Evolutionary conservation across 768 basidiomycete species (phyloP), one percentile per base, ranked within the genome.

Genomic region (Rhodosporidiobolus sp.): DNA sequence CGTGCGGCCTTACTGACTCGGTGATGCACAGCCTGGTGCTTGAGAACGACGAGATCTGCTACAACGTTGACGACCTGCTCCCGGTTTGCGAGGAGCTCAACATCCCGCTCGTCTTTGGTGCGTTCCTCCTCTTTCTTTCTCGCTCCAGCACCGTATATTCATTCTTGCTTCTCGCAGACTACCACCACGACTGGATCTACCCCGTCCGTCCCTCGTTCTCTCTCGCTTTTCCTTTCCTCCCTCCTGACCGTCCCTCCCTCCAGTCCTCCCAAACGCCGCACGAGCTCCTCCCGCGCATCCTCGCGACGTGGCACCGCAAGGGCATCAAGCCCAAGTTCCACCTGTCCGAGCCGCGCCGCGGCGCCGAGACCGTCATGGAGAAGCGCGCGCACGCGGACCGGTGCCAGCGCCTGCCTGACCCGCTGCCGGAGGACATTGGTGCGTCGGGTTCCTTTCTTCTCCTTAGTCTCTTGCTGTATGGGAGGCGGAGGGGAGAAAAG

Each of bases 21-120:
- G 24, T 34, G n/a, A 26, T 20, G 2, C 38, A 7, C 48, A 70
- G 69, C 8, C 61, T 74, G 45, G 70, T 75, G 8, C 69, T 77
- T 32, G 94, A 97, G 81, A 97, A 96, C 71, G 94, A 96, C 75
- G 94, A 97, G 84, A 84, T 96, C 75, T 95, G 92, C 78, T 96
- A 94, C 81, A 91, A 87, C 63, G 89, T 90, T 1, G 91, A 91
- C 71, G 94, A 96, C 66, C 83, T 96, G 19, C 83, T 96, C n/a
- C 89, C 90, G 0, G 76, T 94, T 1, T 94, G 92, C 79, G 88
- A 91, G 76, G 90, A 93, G 79, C 85, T 96, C 4, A 83, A 87
- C 45, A 85, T 96, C 34, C 89, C 88, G 7, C 82, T 91, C 54
- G 86, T 89, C 14, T 86, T 89, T 66, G 87, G 84, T 85, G 53